Percentiles rank a stretch among this genome's conserved stretches.
These are phyloP conservation scores for Calonectria honghensis DNA, from an alignment of 2,329 filamentous ascomycete species.

Conservation along the genomic window DNA sequence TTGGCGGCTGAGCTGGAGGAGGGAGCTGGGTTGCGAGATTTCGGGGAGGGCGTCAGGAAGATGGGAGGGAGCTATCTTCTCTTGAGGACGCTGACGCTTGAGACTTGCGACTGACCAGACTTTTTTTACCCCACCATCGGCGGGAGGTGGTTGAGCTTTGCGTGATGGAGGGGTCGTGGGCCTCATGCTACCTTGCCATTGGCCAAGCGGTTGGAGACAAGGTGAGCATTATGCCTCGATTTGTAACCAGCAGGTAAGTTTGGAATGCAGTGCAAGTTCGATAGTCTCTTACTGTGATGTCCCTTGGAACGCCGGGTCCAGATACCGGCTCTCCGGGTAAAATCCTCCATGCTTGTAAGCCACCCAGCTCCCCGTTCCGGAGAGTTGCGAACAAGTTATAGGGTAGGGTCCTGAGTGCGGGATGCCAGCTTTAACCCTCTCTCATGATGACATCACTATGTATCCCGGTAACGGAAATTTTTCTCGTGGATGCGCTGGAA, in stretches of 20 bases:
- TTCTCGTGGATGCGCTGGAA: not conserved
- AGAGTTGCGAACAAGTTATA: not conserved
- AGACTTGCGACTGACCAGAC: slow-evolving; percentile 32
- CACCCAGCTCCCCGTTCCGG: not conserved
- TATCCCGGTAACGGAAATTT: not conserved
- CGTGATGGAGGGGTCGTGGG: slow-evolving; percentile 55
- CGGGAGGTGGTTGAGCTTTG: slow-evolving; percentile 45
- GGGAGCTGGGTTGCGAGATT: slow-evolving; percentile 12
- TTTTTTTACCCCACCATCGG: slow-evolving; percentile 54
- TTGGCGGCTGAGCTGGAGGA: slow-evolving; percentile 40
- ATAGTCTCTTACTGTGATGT: not conserved
- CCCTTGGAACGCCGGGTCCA: not conserved
- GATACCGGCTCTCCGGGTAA: not conserved
- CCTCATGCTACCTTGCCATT: slow-evolving; percentile 45
- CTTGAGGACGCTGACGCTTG: not conserved
- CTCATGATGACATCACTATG: slow-evolving; percentile 16
- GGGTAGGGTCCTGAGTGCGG: not conserved
- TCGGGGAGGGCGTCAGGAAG: not conserved
- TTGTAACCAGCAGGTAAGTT: slow-evolving; percentile 4
- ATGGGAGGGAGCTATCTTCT: slow-evolving; percentile 9
- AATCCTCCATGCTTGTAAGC: not conserved
- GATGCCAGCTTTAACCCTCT: slow-evolving; percentile 9
- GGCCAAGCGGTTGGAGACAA: slow-evolving; percentile 27
- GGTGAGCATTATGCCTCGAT: not conserved
- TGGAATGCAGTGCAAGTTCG: not conserved